These are phyloP conservation scores for Dioszegia crocea DNA, from an alignment of 768 basidiomycete genomes.

Conservation along the genomic window DNA sequence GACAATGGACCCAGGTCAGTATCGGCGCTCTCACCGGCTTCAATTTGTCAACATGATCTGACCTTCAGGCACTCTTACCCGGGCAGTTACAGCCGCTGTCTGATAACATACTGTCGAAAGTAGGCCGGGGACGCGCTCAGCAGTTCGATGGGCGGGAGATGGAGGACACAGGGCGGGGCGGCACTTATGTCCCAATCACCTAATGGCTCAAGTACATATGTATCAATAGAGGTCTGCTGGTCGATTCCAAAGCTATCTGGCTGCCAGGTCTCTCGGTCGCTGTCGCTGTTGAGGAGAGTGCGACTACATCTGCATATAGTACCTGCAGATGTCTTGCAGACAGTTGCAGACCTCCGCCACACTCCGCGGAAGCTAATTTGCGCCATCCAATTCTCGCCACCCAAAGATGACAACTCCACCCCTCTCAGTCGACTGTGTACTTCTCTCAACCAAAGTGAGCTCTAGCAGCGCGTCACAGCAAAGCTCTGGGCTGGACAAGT, in stretches of 20 bases:
- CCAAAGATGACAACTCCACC: neutral
- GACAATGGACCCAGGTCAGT: slow-evolving; percentile 44
- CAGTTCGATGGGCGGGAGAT: slow-evolving; percentile 1
- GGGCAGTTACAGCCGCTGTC: slow-evolving; percentile 23
- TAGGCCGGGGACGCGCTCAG: neutral
- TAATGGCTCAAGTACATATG: neutral
- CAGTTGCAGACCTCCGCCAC: no score
- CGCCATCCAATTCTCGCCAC: neutral
- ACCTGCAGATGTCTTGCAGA: no score
- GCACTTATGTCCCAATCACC: neutral
- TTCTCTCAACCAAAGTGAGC: no score
- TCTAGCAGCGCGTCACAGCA: neutral
- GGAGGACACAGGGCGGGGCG: neutral
- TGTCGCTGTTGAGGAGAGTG: no score
- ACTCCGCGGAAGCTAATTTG: neutral
- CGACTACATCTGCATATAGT: no score
- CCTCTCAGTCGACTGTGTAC: no score
- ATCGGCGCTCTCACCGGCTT: neutral
- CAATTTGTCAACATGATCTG: neutral
- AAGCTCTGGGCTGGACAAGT: neutral
- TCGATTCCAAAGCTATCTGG: no score
- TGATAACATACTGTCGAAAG: slow-evolving; percentile 8
- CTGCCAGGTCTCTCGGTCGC: no score
- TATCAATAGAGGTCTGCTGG: no score
- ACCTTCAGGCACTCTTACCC: slow-evolving; percentile 21